These are phyloP conservation scores for Gaertneriomyces sp. DNA, from an alignment of 192 early-diverging fungal genomes.

Conservation along the genomic window DNA sequence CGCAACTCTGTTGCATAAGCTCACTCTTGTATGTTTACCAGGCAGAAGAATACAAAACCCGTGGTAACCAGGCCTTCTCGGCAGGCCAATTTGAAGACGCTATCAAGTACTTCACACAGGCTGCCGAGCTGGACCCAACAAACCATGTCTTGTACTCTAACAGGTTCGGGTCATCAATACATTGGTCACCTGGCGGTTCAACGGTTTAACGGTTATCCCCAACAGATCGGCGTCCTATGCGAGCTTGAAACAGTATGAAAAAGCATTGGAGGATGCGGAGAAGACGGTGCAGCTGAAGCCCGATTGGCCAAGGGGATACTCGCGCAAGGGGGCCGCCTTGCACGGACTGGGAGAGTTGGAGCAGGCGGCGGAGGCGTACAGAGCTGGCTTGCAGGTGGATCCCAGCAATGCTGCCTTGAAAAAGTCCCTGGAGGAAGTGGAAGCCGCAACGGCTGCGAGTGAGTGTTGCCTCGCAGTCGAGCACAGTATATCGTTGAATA, in stretches of 20 bases:
- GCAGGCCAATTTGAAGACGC: constrained; percentile 73
- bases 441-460: constrained; percentile 55
- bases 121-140: constrained; percentile 76
- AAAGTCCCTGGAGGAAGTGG: constrained; percentile 74
- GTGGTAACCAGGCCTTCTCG: constrained; percentile 83
- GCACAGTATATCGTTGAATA: constrained; percentile 17
- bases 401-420: constrained; percentile 70
- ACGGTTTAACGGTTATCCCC: constrained; percentile 4
- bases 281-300: constrained; percentile 80
- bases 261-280: constrained; percentile 79
- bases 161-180: constrained; percentile 36
- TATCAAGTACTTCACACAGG: constrained; percentile 74
- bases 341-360: constrained; percentile 64
- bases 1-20: too few relatives aligned
- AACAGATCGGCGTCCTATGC: constrained; percentile 77
- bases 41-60: constrained; percentile 70
- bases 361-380: constrained; percentile 76
- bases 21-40: background rate
- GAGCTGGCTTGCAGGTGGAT: constrained; percentile 73
- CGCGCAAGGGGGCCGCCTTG: constrained; percentile 84
- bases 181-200: background rate
- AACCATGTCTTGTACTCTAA: constrained; percentile 95
- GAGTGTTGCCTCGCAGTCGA: constrained; percentile 29
- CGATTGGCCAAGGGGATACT: constrained; percentile 89
- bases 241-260: constrained; percentile 70